These are phyloP conservation scores for Mucor plumbeus DNA, from an alignment of 371 early-diverging fungal genomes.

Conservation along the genomic window DNA sequence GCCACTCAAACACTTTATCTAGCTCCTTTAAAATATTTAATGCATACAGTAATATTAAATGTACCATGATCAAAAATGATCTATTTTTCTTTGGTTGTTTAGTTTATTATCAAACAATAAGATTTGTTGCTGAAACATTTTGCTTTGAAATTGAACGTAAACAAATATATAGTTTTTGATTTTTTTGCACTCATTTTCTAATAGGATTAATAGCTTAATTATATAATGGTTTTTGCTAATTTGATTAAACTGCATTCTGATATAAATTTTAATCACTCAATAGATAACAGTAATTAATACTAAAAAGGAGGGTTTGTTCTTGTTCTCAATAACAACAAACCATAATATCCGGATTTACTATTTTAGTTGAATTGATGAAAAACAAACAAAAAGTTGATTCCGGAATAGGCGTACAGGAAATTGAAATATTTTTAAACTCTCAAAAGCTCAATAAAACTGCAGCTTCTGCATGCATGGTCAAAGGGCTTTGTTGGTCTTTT, in stretches of 20 bases:
- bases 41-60: not conserved
- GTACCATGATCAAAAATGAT: slow-evolving; percentile 1
- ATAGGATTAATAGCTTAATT: too few species aligned
- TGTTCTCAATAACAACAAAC: not conserved
- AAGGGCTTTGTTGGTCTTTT: not conserved
- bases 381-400: not conserved
- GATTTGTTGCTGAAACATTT: slow-evolving; percentile 3
- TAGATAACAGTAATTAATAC: too few species aligned
- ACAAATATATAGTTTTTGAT: not conserved
- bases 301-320: not conserved
- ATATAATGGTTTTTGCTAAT: too few species aligned
- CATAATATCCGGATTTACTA: slow-evolving; percentile 7
- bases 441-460: not conserved
- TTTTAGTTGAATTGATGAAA: slow-evolving; percentile 2
- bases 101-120: not conserved
- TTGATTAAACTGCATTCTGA: too few species aligned
- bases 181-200: too few species aligned
- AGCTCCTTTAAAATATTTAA: not conserved
- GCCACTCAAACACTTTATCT: not conserved
- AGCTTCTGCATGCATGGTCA: not conserved
- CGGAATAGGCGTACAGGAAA: not conserved
- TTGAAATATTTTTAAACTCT: not conserved
- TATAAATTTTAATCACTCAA: too few species aligned
- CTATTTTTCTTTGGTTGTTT: not conserved
- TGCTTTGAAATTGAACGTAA: slow-evolving; percentile 10